Percentiles rank a stretch among this genome's conserved stretches.
phyloP scores from a whole-genome alignment of 208 protist species.

The Crithidia thermophila region DNA sequence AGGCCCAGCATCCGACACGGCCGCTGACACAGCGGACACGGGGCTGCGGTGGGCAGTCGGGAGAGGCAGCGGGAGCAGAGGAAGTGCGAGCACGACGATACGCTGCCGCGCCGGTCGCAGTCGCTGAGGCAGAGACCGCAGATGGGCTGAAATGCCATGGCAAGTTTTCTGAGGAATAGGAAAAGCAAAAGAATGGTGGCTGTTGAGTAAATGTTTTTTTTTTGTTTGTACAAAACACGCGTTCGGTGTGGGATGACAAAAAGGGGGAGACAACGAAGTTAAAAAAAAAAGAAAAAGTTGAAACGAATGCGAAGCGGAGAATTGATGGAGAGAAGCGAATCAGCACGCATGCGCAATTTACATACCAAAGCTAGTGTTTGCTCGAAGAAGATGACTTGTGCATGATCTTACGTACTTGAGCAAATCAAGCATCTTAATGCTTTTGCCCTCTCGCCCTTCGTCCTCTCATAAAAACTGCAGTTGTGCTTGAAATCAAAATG shows the following conservation, averaged over 20 bases:
- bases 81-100: slow-evolving; percentile 90
- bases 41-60: slow-evolving; percentile 42
- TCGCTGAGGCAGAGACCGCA: slow-evolving; percentile 83
- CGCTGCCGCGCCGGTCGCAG: slow-evolving; percentile 62
- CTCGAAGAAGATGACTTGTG: no score
- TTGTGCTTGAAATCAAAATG: no score
- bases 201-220: neutral
- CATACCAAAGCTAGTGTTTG: no score
- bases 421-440: no score
- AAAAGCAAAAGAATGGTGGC: neutral
- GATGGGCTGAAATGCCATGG: slow-evolving; percentile 77
- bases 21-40: slow-evolving; percentile 74
- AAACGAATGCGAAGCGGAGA: no score
- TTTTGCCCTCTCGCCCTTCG: no score
- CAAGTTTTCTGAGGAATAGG: neutral
- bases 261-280: neutral
- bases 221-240: neutral
- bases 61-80: slow-evolving; percentile 74
- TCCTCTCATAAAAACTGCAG: no score
- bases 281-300: neutral
- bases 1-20: slow-evolving; percentile 49
- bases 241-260: neutral
- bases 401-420: no score
- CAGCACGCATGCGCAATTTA: no score
- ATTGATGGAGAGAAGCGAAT: no score